Base-by-base conservation (phyloP, 331 rosid genomes). In the Quercus tomentella region DNA sequence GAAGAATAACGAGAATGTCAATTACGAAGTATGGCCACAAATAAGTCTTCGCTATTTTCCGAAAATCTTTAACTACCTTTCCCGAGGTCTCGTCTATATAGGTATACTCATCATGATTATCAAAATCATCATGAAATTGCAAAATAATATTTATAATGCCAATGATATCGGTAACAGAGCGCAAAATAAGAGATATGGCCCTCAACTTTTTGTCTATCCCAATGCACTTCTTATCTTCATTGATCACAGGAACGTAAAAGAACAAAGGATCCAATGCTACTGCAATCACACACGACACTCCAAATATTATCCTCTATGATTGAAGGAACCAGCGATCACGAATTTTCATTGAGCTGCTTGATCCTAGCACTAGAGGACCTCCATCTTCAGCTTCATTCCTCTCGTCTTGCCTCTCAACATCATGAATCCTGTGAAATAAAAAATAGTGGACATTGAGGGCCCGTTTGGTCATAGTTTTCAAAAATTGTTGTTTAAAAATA, bases 221-320 rank as follows among this genome's bases (percentile, higher is more conserved):
- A 72, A 87, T 71, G 63, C 90, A 87, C 74, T 76, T 84, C 1
- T 7, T 11, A 0, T 11, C 8, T 7, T 70, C 14, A 15, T 78
- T 18, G 28, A 86, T 71, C 77, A 78, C 15, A 4, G 85, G 87
- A 73, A 83, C 30, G 68, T 83, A 83, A 54, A 86, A 77, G 80
- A 86, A 80, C 75, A 86, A 72, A 5, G 89, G 89, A 70, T 86
- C 87, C 72, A 86, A 10, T 11, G 80, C 45, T 11, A 86, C 83
- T 31, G 87, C 87, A 67, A 86, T 57, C 23, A 81, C 73, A 45
- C 82, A 83, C 10, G 75, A 72, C 67, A 76, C 25, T 57, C 76
- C 62, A 72, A 84, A 84, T 41, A 79, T 41, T 67, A 56, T 72
- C 37, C 73, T 79, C 87, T 7, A 33, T 0, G 37, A 33, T 33